These are phyloP conservation scores for Colletotrichum destructivum DNA, from an alignment of 2,329 filamentous ascomycete species.

Conservation along the genomic window DNA sequence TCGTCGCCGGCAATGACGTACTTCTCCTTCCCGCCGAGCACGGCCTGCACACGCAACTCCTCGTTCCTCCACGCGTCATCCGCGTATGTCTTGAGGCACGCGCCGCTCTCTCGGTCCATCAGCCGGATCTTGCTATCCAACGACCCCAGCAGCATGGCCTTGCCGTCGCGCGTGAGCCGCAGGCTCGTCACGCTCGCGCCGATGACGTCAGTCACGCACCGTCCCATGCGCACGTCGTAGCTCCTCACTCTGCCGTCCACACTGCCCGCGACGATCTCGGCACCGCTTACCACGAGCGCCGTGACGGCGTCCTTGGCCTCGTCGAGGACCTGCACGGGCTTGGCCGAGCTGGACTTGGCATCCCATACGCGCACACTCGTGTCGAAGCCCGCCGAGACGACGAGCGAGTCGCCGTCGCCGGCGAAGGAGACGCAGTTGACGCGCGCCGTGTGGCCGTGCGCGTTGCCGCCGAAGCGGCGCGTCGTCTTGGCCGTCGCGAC, in stretches of 20 bases:
- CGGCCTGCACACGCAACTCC: slow-evolving; percentile 80
- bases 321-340: slow-evolving; percentile 79
- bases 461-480: slow-evolving; percentile 77
- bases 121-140: slow-evolving; percentile 84
- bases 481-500: slow-evolving; percentile 85
- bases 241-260: slow-evolving; percentile 86
- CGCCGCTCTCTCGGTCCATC: slow-evolving; percentile 84
- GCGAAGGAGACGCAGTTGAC: slow-evolving; percentile 87
- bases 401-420: slow-evolving; percentile 80
- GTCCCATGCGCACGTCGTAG: slow-evolving; percentile 88
- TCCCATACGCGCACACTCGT: slow-evolving; percentile 86
- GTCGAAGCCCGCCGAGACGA: slow-evolving; percentile 83
- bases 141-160: slow-evolving; percentile 80
- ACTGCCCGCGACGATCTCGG: slow-evolving; percentile 80
- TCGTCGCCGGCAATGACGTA: slow-evolving; percentile 89
- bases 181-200: slow-evolving; percentile 83
- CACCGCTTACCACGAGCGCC: slow-evolving; percentile 61
- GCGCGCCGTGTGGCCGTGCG: slow-evolving; percentile 76
- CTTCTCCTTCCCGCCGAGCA: slow-evolving; percentile 82
- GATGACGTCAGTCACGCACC: slow-evolving; percentile 79
- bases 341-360: slow-evolving; percentile 64
- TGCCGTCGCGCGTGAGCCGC: slow-evolving; percentile 78
- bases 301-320: slow-evolving; percentile 82
- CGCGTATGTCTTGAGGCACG: slow-evolving; percentile 80
- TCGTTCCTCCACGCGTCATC: slow-evolving; percentile 73